Percentiles rank a stretch among this genome's conserved stretches.
Evolutionary conservation across 192 early-diverging fungal species (phyloP).

Genomic region (Coemansia sp.): DNA sequence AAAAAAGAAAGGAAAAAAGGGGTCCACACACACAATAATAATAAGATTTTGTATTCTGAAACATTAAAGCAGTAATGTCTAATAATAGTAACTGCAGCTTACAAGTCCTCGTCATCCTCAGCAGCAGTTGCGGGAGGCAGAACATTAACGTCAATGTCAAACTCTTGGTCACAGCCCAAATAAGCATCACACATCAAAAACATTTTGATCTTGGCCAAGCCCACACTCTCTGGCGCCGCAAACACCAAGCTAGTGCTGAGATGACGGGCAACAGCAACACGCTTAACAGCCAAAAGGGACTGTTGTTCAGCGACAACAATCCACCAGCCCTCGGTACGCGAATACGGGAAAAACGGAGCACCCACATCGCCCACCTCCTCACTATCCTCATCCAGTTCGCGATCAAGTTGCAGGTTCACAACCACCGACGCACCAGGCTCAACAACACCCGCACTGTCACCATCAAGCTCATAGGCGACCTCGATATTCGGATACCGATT

Average conservation of each 20-base stretch:
- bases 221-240: conserved; percentile 69
- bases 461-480: conserved; percentile 69
- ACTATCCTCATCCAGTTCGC: conserved; percentile 80
- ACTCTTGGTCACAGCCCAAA: conserved; percentile 95
- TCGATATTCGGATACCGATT: conserved; percentile 96
- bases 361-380: conserved; percentile 71
- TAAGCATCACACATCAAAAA: conserved; percentile 96
- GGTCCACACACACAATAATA: neutral
- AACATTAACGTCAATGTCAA: conserved; percentile 70
- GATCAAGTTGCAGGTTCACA: conserved; percentile 75
- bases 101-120: conserved; percentile 57
- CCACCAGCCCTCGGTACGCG: conserved; percentile 98
- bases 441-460: conserved; percentile 58
- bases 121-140: conserved; percentile 19
- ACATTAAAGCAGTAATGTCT: neutral
- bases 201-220: conserved; percentile 68
- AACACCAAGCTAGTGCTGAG: conserved; percentile 82
- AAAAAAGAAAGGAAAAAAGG: neutral
- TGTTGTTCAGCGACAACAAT: conserved; percentile 89
- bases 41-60: too few species aligned
- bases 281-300: conserved; percentile 86
- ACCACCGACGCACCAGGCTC: conserved; percentile 66
- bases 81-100: conserved; percentile 7
- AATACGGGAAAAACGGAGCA: conserved; percentile 90
- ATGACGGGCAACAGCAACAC: conserved; percentile 69